Evolutionary conservation across 2,329 filamentous ascomycete genomes (phyloP).

Genomic region (Colletotrichum tropicicola): DNA sequence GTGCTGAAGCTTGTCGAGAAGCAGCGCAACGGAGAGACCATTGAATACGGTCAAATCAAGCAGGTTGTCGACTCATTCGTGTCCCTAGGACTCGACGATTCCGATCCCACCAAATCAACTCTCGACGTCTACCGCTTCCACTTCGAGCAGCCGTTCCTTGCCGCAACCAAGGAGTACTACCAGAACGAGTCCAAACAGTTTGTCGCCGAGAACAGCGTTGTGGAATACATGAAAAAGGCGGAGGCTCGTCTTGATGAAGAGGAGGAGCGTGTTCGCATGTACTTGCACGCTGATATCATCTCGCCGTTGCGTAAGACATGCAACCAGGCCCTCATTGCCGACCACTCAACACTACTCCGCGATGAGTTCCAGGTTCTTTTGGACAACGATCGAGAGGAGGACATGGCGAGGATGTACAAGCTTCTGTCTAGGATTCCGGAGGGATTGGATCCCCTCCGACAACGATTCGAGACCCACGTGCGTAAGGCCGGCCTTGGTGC

Average conservation of each 20-base stretch:
- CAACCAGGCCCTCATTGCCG: conserved; percentile 87
- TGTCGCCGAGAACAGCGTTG: conserved; percentile 94
- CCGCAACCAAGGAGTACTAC: conserved; percentile 87
- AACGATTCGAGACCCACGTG: conserved; percentile 91
- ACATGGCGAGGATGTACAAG: conserved; percentile 96
- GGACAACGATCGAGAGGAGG: conserved; percentile 93
- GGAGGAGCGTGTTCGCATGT: conserved; percentile 91
- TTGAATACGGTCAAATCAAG: conserved; percentile 97
- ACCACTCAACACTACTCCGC: conserved; percentile 84
- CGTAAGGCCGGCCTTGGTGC: conserved; percentile 87
- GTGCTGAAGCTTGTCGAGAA: conserved; percentile 96
- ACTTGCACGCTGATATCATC: conserved; percentile 90
- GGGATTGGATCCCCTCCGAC: conserved; percentile 87
- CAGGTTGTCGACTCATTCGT: conserved; percentile 97
- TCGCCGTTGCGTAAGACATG: conserved; percentile 85
- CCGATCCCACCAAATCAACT: conserved; percentile 91
- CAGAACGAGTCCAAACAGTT: conserved; percentile 93
- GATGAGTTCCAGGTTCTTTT: conserved; percentile 96
- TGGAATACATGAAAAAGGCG: conserved; percentile 99
- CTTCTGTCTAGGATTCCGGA: conserved; percentile 89
- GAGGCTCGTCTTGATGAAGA: conserved; percentile 90
- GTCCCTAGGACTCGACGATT: conserved; percentile 91
- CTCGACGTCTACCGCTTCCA: conserved; percentile 93
- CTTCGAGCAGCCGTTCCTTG: conserved; percentile 93
- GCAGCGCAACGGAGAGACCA: conserved; percentile 96